A percentile compares a stretch with the other conserved stretches of the same genome.
phyloP scores from a whole-genome alignment of 2,329 filamentous ascomycete species.

The Cryphonectria carpinicola region DNA sequence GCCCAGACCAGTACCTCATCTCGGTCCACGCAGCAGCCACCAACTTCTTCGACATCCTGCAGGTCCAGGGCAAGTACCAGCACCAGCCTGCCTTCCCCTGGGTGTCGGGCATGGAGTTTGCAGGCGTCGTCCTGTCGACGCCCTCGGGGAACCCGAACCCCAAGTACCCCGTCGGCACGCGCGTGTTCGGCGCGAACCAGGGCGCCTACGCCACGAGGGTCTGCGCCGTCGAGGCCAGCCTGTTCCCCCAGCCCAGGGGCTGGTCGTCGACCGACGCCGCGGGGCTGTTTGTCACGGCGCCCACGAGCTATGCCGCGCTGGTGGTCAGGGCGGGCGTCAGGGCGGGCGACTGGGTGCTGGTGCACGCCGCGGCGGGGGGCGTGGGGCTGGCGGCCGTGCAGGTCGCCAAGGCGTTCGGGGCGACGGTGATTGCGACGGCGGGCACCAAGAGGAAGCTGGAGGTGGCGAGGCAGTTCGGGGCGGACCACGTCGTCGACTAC shows the following conservation, averaged over 20 bases:
- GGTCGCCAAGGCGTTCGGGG: constrained; percentile 88
- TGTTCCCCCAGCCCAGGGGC: constrained; percentile 76
- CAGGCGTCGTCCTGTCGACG: constrained; percentile 72
- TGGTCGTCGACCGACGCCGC: constrained; percentile 87
- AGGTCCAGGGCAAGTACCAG: constrained; percentile 95
- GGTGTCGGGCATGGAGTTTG: constrained; percentile 86
- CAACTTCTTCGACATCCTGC: constrained; percentile 97
- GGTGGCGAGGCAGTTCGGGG: constrained; percentile 79
- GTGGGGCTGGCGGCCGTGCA: constrained; percentile 92
- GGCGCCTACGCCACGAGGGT: constrained; percentile 84
- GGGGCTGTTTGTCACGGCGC: constrained; percentile 88
- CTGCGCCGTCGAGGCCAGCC: constrained; percentile 64
- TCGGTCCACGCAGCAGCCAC: constrained; percentile 84
- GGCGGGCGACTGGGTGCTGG: constrained; percentile 81
- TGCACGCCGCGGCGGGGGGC: constrained; percentile 91
- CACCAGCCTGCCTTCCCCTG: constrained; percentile 87
- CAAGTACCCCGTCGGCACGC: constrained; percentile 76
- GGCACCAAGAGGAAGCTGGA: constrained; percentile 79
- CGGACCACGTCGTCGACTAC: constrained; percentile 84
- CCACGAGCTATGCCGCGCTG: constrained; percentile 84
- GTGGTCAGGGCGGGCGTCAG: constrained; percentile 78
- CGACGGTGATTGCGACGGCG: constrained; percentile 90
- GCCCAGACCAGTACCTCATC: constrained; percentile 79
- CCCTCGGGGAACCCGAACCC: constrained; percentile 55
- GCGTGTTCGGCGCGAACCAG: constrained; percentile 85